phyloP scores from a whole-genome alignment of 116 monocot species.

The Phalaenopsis hybrid region DNA sequence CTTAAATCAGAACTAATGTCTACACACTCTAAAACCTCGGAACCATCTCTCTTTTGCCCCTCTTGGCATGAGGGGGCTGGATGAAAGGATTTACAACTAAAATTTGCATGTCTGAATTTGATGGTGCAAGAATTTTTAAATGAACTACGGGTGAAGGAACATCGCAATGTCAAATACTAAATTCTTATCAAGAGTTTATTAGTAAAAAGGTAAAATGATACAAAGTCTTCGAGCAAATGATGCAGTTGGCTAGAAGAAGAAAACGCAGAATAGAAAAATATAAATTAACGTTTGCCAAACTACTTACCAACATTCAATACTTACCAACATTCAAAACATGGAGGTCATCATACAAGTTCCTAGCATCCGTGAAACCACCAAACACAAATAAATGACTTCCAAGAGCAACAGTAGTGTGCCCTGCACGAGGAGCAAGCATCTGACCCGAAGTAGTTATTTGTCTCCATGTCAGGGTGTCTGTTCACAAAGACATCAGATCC shows the following conservation, averaged over 20 bases:
- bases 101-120: not conserved
- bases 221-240: not conserved
- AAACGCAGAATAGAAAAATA: not conserved
- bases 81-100: not conserved
- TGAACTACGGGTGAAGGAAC: not conserved
- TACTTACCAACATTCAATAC: constrained; percentile 65
- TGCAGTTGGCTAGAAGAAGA: not conserved
- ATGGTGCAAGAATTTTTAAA: not conserved
- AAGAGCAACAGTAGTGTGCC: constrained; percentile 61
- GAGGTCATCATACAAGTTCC: constrained; percentile 79
- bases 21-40: no score
- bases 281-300: not conserved
- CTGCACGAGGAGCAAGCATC: constrained; percentile 74
- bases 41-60: not conserved
- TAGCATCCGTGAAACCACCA: constrained; percentile 81
- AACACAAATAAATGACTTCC: constrained; percentile 68
- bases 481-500: not conserved
- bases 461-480: constrained; percentile 71
- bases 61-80: not conserved
- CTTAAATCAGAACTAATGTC: not conserved
- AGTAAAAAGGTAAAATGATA: not conserved
- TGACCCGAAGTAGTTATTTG: constrained; percentile 65
- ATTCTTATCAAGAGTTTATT: not conserved
- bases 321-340: constrained; percentile 70
- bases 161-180: not conserved